Evolutionary conservation across 2,329 filamentous ascomycete species (phyloP), one percentile per base, ranked within the genome.

Genomic region (Fusarium sororula): DNA sequence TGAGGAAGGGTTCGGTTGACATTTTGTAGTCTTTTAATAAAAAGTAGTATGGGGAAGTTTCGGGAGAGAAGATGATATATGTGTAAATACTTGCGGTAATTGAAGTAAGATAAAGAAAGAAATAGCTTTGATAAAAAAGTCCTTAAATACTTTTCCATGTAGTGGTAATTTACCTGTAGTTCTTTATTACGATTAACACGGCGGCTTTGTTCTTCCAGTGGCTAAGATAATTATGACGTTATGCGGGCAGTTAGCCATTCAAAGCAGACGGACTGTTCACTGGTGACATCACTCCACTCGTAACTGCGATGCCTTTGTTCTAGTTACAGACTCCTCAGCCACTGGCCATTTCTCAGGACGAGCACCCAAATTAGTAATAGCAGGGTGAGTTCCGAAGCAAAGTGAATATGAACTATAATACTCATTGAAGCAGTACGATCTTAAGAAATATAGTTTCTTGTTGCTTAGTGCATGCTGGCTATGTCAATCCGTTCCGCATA

Each of bases 391-490:
- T 41, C 39, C 8, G 20, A 22, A 22, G 13, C 38, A 14, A 22
- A 22, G 13, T 41, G 7, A 2, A 8, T 1, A 9, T n/a, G 39
- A 8, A 37, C 3, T 4, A 17, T 17, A 18, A 5, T 9, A 17
- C 7, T 1, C 18, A 37, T 0, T 18, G 5, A 37, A 37, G 35
- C 35, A 18, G 35, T 18, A 4, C 17, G 1, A 1, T 18, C 17
- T 37, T 18, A 37, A 4, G 7, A 18, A 18, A 37, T 5, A 5
- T 37, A 5, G 17, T 37, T 37, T 11, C 3, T 24, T 17, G 3
- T 44, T 12, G 1, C 10, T 42, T 44, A n/a, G 6, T 7, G 11
- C 6, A 5, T 7, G 35, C 35, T 5, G 3, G 35, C 14, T 37
- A 37, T 17, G 1, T 9, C 17, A 37, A 37, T 18, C 35, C 35